These are phyloP conservation scores for Candida maltosa DNA, from an alignment of 805 yeast species.

Conservation along the genomic window DNA sequence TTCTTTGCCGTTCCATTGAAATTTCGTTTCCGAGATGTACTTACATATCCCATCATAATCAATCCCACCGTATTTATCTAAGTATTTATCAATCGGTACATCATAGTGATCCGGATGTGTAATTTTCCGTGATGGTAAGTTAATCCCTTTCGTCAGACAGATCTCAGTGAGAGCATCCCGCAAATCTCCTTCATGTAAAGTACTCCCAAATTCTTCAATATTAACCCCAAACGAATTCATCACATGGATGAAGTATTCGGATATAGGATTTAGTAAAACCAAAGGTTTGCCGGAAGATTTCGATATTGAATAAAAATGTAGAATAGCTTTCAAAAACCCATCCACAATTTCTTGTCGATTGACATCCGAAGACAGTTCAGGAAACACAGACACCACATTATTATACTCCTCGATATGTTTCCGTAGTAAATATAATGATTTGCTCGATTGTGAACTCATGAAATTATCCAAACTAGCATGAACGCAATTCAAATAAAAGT, in stretches of 20 bases:
- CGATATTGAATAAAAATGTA: constrained; percentile 4
- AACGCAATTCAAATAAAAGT: constrained; percentile 3
- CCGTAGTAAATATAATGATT: background rate
- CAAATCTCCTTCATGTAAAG: constrained; percentile 1
- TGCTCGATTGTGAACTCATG: background rate
- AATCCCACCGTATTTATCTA: constrained; percentile 16
- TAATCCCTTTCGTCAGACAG: constrained; percentile 1
- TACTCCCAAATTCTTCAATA: background rate
- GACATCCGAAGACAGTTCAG: background rate
- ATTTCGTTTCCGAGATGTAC: constrained; percentile 18
- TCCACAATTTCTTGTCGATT: background rate
- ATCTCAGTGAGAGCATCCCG: constrained; percentile 3
- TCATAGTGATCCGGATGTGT: background rate
- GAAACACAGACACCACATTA: background rate
- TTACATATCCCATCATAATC: constrained; percentile 18
- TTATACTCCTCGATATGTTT: constrained; percentile 3
- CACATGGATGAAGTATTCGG: constrained; percentile 1
- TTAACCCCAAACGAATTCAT: constrained; percentile 1
- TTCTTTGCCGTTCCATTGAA: constrained; percentile 8
- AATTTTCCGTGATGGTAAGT: constrained; percentile 1
- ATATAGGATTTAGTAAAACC: constrained; percentile 1
- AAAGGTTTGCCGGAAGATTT: background rate
- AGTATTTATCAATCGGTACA: constrained; percentile 9
- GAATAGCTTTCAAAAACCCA: constrained; percentile 3
- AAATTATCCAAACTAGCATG: constrained; percentile 2